Percentiles rank a stretch among this genome's conserved stretches.
Evolutionary conservation across 306 rosid genomes (phyloP).

Genomic region (Fragaria iinumae): DNA sequence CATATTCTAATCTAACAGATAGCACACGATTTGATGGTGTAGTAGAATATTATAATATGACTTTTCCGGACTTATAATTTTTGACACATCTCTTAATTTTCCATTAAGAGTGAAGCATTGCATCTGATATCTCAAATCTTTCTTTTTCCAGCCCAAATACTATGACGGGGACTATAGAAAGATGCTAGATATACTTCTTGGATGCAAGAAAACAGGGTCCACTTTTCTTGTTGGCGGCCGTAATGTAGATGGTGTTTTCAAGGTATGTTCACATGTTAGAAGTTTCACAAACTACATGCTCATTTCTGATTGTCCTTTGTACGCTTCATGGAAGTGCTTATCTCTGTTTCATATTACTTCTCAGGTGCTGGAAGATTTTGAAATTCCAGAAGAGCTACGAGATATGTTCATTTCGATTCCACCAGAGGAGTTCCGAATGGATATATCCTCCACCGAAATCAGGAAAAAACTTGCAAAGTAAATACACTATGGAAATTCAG

Average conservation of each 20-base stretch:
- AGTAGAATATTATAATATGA: background rate
- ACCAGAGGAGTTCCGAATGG: constrained; percentile 66
- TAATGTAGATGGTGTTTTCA: constrained; percentile 72
- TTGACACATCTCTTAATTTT: background rate
- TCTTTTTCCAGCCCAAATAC: constrained; percentile 71
- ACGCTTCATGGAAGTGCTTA: constrained; percentile 11
- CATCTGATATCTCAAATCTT: background rate
- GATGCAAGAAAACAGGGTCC: constrained; percentile 71
- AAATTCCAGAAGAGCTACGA: constrained; percentile 67
- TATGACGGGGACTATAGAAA: constrained; percentile 73
- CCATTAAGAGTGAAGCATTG: background rate
- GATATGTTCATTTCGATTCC: constrained; percentile 85
- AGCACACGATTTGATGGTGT: background rate
- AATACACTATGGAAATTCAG: background rate
- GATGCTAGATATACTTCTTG: constrained; percentile 65
- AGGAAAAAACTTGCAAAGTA: constrained; percentile 56
- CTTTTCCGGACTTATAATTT: background rate
- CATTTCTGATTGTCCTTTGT: background rate
- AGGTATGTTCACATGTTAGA: constrained; percentile 33
- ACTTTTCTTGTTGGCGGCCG: constrained; percentile 86
- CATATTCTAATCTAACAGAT: background rate
- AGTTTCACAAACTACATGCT: background rate
- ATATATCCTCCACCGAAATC: constrained; percentile 81
- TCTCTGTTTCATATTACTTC: constrained; percentile 17
- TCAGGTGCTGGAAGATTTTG: constrained; percentile 79